Evolutionary conservation across 164 flowering plant genomes (phyloP).

Genomic region (Liquidambar formosana): DNA sequence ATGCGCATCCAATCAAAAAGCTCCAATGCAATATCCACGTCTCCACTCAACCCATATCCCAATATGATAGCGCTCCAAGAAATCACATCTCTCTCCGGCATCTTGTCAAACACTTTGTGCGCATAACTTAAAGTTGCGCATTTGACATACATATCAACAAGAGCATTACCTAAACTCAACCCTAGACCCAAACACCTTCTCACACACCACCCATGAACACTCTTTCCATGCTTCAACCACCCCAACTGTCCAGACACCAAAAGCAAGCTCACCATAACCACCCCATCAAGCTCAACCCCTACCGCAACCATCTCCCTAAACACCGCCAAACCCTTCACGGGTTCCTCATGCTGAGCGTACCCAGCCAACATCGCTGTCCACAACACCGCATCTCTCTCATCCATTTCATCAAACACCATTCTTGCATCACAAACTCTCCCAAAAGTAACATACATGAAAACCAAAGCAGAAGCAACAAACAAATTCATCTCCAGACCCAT

Average conservation of each 20-base stretch:
- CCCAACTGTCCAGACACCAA: constrained; percentile 22
- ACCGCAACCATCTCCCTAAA: constrained; percentile 19
- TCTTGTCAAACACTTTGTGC: background rate
- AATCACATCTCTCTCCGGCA: background rate
- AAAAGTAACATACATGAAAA: constrained; percentile 30
- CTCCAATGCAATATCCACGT: background rate
- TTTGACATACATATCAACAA: too few species aligned
- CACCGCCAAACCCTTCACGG: constrained; percentile 14
- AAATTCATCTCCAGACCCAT: constrained; percentile 27
- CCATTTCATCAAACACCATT: constrained; percentile 34
- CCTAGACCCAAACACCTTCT: constrained; percentile 16
- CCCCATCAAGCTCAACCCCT: constrained; percentile 24
- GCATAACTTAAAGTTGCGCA: constrained; percentile 4
- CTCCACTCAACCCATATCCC: constrained; percentile 18
- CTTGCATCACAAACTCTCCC: constrained; percentile 24
- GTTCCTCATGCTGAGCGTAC: constrained; percentile 28
- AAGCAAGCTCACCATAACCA: constrained; percentile 29
- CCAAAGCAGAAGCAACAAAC: constrained; percentile 31
- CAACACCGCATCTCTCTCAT: constrained; percentile 32
- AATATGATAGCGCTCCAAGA: constrained; percentile 7
- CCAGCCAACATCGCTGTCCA: constrained; percentile 48
- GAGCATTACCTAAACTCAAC: constrained; percentile 6
- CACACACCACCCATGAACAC: constrained; percentile 26
- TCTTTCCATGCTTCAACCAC: constrained; percentile 21
- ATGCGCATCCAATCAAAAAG: constrained; percentile 9